Evolutionary conservation across 192 early-diverging fungal species (phyloP).

Genomic region (Chytriomyces confervae): DNA sequence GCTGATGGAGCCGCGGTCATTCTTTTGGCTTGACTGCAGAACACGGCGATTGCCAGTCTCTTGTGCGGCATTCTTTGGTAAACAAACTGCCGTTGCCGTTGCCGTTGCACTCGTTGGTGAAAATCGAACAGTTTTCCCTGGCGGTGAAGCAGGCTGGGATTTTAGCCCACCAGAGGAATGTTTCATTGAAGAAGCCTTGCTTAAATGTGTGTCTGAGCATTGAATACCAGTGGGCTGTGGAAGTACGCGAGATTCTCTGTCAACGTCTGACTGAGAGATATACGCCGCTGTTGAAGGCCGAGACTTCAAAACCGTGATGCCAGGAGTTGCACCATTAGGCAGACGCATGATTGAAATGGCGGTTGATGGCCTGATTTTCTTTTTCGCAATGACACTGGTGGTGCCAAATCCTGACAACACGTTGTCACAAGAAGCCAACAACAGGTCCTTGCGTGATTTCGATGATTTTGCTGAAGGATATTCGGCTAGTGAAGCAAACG

Average conservation of each 20-base stretch:
- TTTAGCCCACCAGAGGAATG: not conserved
- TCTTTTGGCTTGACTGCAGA: not conserved
- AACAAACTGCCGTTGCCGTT: not conserved
- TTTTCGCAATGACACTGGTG: slow-evolving; percentile 1
- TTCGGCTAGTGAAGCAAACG: not conserved
- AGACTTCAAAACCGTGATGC: slow-evolving; percentile 49
- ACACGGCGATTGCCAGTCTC: not conserved
- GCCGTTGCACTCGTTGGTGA: slow-evolving; percentile 38
- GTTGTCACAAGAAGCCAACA: not conserved
- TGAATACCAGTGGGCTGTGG: too few relatives aligned
- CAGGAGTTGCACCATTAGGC: slow-evolving; percentile 38
- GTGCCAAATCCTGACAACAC: not conserved
- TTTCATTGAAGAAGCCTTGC: not conserved
- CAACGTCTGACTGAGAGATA: not conserved
- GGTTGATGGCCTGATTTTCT: slow-evolving; percentile 55
- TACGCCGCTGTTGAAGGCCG: slow-evolving; percentile 54
- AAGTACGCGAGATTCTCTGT: not conserved
- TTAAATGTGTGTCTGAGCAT: not conserved
- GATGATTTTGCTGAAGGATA: not conserved
- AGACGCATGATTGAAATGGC: slow-evolving; percentile 64
- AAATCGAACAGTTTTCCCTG: slow-evolving; percentile 34
- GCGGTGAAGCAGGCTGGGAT: not conserved
- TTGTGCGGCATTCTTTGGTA: slow-evolving; percentile 15
- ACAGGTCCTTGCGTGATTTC: not conserved
- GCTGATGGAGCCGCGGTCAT: not conserved